These are phyloP conservation scores for Apodospora peruviana DNA, from an alignment of 495 filamentous ascomycete genomes.

Conservation along the genomic window DNA sequence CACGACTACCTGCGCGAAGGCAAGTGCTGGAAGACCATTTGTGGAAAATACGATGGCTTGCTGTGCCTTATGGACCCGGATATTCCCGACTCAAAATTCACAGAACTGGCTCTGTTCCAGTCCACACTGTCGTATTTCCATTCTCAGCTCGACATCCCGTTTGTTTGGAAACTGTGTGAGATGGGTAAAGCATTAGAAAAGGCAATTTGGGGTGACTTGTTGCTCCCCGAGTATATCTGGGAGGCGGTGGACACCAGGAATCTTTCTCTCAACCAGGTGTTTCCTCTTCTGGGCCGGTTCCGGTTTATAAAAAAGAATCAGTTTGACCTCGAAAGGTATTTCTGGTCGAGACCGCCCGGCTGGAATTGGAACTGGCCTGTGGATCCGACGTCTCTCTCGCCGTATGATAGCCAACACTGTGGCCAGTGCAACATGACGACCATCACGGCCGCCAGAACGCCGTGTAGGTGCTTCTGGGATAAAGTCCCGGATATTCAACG, in stretches of 20 bases:
- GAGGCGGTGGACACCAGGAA: constrained; percentile 12
- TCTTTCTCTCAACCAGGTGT: constrained; percentile 10
- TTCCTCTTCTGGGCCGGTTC: constrained; percentile 14
- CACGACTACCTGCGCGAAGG: constrained; percentile 25
- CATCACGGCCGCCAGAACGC: neutral
- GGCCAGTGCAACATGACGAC: constrained; percentile 8
- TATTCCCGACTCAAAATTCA: neutral
- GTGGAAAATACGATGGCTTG: constrained; percentile 16
- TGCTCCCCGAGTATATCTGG: constrained; percentile 23
- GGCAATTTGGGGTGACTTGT: constrained; percentile 16
- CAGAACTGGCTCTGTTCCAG: constrained; percentile 18
- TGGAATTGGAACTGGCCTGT: constrained; percentile 21
- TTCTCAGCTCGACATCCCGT: constrained; percentile 8
- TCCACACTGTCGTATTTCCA: constrained; percentile 18
- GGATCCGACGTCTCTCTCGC: constrained; percentile 13
- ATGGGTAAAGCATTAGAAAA: constrained; percentile 14
- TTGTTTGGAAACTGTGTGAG: constrained; percentile 15
- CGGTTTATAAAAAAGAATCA: constrained; percentile 12
- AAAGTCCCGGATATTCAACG: constrained; percentile 14
- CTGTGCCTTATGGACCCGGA: constrained; percentile 18
- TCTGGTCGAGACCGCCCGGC: constrained; percentile 13
- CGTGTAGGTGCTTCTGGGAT: constrained; percentile 13
- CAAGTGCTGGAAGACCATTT: constrained; percentile 25
- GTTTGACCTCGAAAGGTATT: constrained; percentile 6
- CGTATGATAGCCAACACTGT: constrained; percentile 8